Base-by-base conservation (phyloP, 805 yeast species). In the Myxozyma vanderwaltii region DNA sequence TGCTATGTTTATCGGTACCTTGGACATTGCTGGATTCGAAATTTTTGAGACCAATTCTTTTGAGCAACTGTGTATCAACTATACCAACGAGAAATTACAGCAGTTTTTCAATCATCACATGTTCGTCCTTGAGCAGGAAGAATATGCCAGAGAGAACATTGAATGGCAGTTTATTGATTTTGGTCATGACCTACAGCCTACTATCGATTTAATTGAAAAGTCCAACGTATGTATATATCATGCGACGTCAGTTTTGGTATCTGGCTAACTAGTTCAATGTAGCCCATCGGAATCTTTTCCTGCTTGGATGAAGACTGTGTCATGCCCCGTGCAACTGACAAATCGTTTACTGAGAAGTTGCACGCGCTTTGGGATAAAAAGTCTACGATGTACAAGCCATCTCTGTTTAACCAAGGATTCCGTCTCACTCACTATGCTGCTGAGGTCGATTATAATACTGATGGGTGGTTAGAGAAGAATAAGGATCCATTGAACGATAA, bases 1-100 rank as follows among this genome's bases (percentile, higher is more conserved):
- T 23, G 67, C 72, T 13, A 65, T 71, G 17, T 77, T 73, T 17
- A 89, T 94, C 69, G 99, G 99, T 65, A 96, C 94, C 59, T 78
- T 94, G 70, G 99, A 94, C 81, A 94, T 94, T 65, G 96, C 96
- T 65, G 99, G 99, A 2, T 94, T 94, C 75, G 99, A 94, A 74
- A 94, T 94, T 69, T 94, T 94, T 70, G 96, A 92, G 58, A 89
- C 86, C 67, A 94, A 94, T 76, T 89, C 96, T 1, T 94, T 94
- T 72, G 99, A 94, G 73, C 99, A 94, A 75, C 81, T 94, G 63
- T 94, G 99, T 78, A 94, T 94, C 76, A 94, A 94, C 72, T 73
- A 73, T 52, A 97, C 95, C 61, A 92, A 92, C 74, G 99, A 94
- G 74, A 92, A 91, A 75, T 80, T 94, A 63, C 99, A 94, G 77